Evolutionary conservation across 768 basidiomycete species (phyloP).

Genomic region (Crassisporium funariophilum): DNA sequence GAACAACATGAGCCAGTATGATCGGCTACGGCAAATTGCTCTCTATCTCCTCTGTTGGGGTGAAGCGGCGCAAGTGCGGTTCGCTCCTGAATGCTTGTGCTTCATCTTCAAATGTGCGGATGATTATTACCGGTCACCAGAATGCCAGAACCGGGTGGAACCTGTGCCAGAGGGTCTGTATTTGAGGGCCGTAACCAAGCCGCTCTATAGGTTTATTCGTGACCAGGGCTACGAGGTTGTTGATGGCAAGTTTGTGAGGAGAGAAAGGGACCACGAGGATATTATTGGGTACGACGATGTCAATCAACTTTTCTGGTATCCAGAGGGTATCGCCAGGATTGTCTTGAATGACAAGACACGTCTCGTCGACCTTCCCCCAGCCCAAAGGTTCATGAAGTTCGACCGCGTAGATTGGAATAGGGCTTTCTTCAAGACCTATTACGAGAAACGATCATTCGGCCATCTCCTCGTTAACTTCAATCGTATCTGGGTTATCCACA

Average conservation of each 20-base stretch:
- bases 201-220: slow-evolving; percentile 93
- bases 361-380: slow-evolving; percentile 86
- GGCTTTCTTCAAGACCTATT: slow-evolving; percentile 99
- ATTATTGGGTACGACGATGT: slow-evolving; percentile 99
- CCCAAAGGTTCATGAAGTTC: slow-evolving; percentile 96
- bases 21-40: slow-evolving; percentile 94
- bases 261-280: slow-evolving; percentile 89
- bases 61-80: slow-evolving; percentile 96
- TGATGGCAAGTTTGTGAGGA: slow-evolving; percentile 91
- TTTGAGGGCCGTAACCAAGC: slow-evolving; percentile 86
- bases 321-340: slow-evolving; percentile 95
- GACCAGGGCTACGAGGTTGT: slow-evolving; percentile 98
- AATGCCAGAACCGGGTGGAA: slow-evolving; percentile 91
- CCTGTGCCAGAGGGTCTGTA: slow-evolving; percentile 97
- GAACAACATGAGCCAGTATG: slow-evolving; percentile 99
- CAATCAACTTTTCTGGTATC: slow-evolving; percentile 99
- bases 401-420: slow-evolving; percentile 96
- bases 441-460: slow-evolving; percentile 94
- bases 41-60: slow-evolving; percentile 97
- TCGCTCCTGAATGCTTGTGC: slow-evolving; percentile 94
- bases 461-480: slow-evolving; percentile 99
- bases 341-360: slow-evolving; percentile 89
- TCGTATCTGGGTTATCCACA: slow-evolving; percentile 97
- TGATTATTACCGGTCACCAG: slow-evolving; percentile 98
- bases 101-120: slow-evolving; percentile 99